Evolutionary conservation across 176 grass and related monocot species (phyloP).

Genomic region (Oryza nivara): DNA sequence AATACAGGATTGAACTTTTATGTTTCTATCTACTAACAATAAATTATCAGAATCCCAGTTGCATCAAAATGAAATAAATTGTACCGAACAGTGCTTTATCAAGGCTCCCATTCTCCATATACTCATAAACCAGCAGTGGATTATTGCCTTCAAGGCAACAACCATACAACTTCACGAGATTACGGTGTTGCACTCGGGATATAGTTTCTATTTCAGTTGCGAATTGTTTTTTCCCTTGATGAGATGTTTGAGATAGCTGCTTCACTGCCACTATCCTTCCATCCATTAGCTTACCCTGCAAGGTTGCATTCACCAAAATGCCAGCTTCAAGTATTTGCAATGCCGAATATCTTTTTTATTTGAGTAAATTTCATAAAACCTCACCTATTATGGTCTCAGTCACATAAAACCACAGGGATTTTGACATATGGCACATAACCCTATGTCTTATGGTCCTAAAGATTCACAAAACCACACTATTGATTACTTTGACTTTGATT

Average conservation of each 20-base stretch:
- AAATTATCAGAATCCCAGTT: background rate
- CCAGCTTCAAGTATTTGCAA: background rate
- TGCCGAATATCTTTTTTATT: background rate
- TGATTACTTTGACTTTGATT: too few relatives aligned
- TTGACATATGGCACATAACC: too few relatives aligned
- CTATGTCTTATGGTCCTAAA: too few relatives aligned
- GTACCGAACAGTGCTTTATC: slow-evolving; percentile 84
- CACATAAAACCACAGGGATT: too few relatives aligned
- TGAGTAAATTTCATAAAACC: too few relatives aligned
- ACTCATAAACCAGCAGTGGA: slow-evolving; percentile 42
- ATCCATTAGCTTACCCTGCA: slow-evolving; percentile 75
- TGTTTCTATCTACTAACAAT: background rate
- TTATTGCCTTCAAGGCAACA: too few relatives aligned
- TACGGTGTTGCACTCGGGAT: too few relatives aligned
- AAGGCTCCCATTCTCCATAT: slow-evolving; percentile 81
- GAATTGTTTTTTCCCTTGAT: background rate
- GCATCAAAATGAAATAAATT: background rate
- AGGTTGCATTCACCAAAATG: background rate
- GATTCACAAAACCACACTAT: too few relatives aligned
- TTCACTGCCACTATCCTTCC: slow-evolving; percentile 82
- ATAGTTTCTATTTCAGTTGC: too few relatives aligned
- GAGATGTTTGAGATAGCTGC: slow-evolving; percentile 70
- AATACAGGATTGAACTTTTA: slow-evolving; percentile 15
- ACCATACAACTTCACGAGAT: too few relatives aligned
- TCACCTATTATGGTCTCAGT: too few relatives aligned